Evolutionary conservation across 176 grass and related monocot species (phyloP), one percentile per base, ranked within the genome.

Genomic region (Phyllostachys edulis): DNA sequence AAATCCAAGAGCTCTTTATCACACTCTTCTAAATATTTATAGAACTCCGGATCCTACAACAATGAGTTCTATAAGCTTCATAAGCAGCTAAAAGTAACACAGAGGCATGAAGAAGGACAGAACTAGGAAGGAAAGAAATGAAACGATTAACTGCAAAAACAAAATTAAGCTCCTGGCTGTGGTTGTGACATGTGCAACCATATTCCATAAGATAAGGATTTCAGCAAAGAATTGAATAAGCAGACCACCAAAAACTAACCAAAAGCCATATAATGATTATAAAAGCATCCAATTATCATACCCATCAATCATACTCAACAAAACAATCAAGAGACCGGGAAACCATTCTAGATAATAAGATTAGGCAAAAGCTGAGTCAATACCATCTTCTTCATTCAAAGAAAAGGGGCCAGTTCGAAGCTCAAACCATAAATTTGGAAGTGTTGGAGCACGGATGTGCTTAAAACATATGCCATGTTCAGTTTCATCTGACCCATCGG

Each of bases 1-100:
- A 98, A 95, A 7, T 90, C 91, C 80, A 95, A 68, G 72, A 98
- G 93, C 62, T 89, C 89, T 71, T 95, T 93, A 65, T 93, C 96
- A 75, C 70, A 78, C 64, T 92, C 80, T 89, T 95, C 83, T 41
- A 98, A 78, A 91, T 93, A 98, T 73, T 93, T 79, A 82, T 89
- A 90, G 82, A 98, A 98, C 17, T 95, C 96, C 24, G 93, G 96
- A 85, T 98, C 93, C 96, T 95, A 87, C 67, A 2, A 32, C 75
- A 62, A 80, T 29, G 56, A 85, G 27, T 20, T 55, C 4, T 41
- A 76, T 34, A 76, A 82, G 49, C 54, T 77, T 73, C 46, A 78
- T 56, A 50, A 72, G 51, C 17, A 86, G 26, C 67, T 38, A 78
- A 83, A 11, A 54, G 7, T 56, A 57, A 67, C 21, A 60, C 21